Evolutionary conservation across 331 rosid species (phyloP).

Genomic region (Malus hybrid): DNA sequence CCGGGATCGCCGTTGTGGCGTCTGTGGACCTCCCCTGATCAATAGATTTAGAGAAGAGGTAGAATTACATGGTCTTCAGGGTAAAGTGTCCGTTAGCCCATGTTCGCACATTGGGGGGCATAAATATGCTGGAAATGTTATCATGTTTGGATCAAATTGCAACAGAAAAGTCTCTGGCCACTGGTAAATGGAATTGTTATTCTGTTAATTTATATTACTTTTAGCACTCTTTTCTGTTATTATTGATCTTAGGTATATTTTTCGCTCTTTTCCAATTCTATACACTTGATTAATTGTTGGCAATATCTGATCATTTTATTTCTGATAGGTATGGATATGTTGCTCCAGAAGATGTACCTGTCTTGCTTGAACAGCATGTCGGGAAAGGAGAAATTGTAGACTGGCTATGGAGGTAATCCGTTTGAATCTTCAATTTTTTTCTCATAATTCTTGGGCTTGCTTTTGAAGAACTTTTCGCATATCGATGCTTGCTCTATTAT

Average conservation of each 20-base stretch:
- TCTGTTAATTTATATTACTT: neutral
- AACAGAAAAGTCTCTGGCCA: constrained; percentile 73
- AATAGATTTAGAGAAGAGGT: constrained; percentile 75
- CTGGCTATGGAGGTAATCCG: constrained; percentile 72
- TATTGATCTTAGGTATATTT: neutral
- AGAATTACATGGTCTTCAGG: constrained; percentile 57
- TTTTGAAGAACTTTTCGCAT: neutral
- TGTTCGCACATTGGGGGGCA: constrained; percentile 94
- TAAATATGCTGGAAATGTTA: constrained; percentile 86
- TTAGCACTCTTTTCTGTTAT: neutral
- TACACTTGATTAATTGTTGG: constrained; percentile 6
- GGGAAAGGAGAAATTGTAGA: constrained; percentile 65
- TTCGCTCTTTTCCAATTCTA: neutral
- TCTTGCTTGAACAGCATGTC: constrained; percentile 74
- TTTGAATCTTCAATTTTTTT: neutral
- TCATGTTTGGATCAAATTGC: constrained; percentile 56
- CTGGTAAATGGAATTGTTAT: constrained; percentile 45
- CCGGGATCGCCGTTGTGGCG: constrained; percentile 92
- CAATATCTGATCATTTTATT: neutral
- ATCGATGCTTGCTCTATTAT: neutral
- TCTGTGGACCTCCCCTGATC: constrained; percentile 86
- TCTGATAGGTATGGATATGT: constrained; percentile 86
- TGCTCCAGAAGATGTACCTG: constrained; percentile 69
- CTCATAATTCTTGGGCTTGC: neutral
- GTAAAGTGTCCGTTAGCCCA: constrained; percentile 84